Evolutionary conservation across 495 filamentous ascomycete species (phyloP), one percentile per base, ranked within the genome.

Genomic region (Aspergillus avenaceus): DNA sequence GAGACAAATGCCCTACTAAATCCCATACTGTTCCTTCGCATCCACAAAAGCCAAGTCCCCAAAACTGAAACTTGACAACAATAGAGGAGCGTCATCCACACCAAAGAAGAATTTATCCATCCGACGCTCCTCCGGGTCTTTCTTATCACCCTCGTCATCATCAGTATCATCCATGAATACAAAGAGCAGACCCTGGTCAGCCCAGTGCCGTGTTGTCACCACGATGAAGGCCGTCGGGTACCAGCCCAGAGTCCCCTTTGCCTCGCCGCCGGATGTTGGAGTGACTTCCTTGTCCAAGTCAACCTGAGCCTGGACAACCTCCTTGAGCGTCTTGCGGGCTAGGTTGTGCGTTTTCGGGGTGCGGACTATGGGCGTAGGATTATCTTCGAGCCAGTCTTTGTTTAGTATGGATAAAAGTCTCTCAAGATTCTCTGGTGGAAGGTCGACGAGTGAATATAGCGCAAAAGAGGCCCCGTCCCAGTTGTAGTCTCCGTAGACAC

Each of bases 391-490:
- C 46, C 46, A 48, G 25, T 41, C 22, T 36, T 18, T 14, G 21
- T 48, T 41, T 5, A 48, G 31, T 19, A 23, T 48, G 5, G 46
- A 14, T 3, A 41, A 22, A 3, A 40, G 9, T n/a, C 3, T 14
- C 0, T 12, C 3, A 13, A 48, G 46, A 7, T 40, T 22, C n/a
- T 8, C 3, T 5, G 21, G 22, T n/a, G 46, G 21, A 6, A 48
- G 46, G 14, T 36, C n/a, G 21, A 48, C 12, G 18, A 48, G 32
- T 5, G 32, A 27, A 34, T 48, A 48, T 23, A 48, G 21, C 1
- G 46, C 46, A 34, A 48, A 48, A 34, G 46, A 40, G 46, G 46
- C 46, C 1, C 27, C 34, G 21, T 38, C 32, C 46, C 32, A 48
- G 31, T 38, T 48, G 31, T n/a, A 16, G 5, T 40, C 3, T 8